phyloP scores from a whole-genome alignment of 2,329 filamentous ascomycete genomes.

The Beauveria brongniartii region DNA sequence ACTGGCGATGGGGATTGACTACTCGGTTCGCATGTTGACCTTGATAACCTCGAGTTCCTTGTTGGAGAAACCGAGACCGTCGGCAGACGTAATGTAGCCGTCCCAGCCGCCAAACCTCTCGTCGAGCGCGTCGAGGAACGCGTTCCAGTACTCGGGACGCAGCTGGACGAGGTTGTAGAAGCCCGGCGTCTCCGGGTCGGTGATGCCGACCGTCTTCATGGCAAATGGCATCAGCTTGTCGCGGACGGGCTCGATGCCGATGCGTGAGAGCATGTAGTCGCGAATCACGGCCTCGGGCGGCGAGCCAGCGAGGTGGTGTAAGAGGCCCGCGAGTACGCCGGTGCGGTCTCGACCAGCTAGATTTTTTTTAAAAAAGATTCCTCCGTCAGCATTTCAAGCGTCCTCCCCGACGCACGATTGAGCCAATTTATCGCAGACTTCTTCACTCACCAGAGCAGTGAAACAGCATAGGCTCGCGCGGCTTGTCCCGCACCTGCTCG shows the following conservation, averaged over 20 bases:
- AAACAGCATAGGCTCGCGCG: slow-evolving; percentile 38
- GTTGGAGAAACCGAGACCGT: slow-evolving; percentile 36
- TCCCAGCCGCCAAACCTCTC: slow-evolving; percentile 40
- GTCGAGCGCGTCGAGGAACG: slow-evolving; percentile 36
- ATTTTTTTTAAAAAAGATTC: not conserved
- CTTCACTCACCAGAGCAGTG: slow-evolving; percentile 43
- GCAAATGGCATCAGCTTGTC: slow-evolving; percentile 38
- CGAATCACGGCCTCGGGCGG: slow-evolving; percentile 31
- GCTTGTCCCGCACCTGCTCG: slow-evolving; percentile 38
- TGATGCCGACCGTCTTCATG: slow-evolving; percentile 27
- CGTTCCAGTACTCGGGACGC: slow-evolving; percentile 35
- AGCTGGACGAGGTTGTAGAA: slow-evolving; percentile 41
- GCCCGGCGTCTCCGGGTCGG: slow-evolving; percentile 33
- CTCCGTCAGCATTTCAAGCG: not conserved
- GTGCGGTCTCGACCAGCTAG: slow-evolving; percentile 48
- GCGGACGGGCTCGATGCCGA: slow-evolving; percentile 44
- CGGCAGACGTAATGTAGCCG: slow-evolving; percentile 35
- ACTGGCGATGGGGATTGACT: not conserved
- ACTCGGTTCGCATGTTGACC: slow-evolving; percentile 30
- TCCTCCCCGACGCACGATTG: not conserved
- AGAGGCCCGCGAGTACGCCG: slow-evolving; percentile 40
- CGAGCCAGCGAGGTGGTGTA: slow-evolving; percentile 43
- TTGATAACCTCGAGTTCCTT: slow-evolving; percentile 39
- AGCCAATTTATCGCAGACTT: not conserved
- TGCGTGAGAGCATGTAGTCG: slow-evolving; percentile 47